A percentile compares a stretch with the other conserved stretches of the same genome.
Evolutionary conservation across 306 rosid species (phyloP).

Genomic region (Prunus mira): DNA sequence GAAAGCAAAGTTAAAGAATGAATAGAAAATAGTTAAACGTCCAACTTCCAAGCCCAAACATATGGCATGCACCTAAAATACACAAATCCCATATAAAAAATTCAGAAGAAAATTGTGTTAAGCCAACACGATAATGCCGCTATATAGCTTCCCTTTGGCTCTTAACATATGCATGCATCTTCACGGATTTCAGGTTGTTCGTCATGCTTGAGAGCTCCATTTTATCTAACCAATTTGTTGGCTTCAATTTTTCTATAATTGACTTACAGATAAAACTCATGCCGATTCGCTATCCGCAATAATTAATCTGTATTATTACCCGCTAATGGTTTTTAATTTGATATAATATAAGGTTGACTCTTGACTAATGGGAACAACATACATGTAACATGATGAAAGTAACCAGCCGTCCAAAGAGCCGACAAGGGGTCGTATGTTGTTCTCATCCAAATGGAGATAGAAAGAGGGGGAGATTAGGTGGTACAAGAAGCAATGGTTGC

Average conservation of each 20-base stretch:
- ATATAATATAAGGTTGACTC: slow-evolving; percentile 27
- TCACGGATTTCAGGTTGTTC: slow-evolving; percentile 20
- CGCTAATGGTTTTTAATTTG: not conserved
- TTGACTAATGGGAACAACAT: not conserved
- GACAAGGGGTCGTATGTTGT: slow-evolving; percentile 24
- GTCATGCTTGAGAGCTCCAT: slow-evolving; percentile 46
- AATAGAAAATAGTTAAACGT: not conserved
- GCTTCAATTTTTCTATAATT: not conserved
- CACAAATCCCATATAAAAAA: not conserved
- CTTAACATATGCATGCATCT: slow-evolving; percentile 27
- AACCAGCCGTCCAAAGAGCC: slow-evolving; percentile 41
- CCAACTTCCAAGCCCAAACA: no score
- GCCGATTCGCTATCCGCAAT: not conserved
- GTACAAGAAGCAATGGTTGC: slow-evolving; percentile 29
- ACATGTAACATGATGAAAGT: slow-evolving; percentile 31
- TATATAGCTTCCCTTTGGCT: not conserved
- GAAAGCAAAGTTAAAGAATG: not conserved
- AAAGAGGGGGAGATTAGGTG: slow-evolving; percentile 35
- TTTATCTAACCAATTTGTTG: slow-evolving; percentile 35
- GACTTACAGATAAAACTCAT: slow-evolving; percentile 18
- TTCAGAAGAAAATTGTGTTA: not conserved
- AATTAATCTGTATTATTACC: not conserved
- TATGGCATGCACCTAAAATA: slow-evolving; percentile 10
- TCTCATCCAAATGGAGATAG: slow-evolving; percentile 8
- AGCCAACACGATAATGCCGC: not conserved